Conservation (phyloP, 129 eudicot genomes). For the Pseudognaphalium luteoalbum region DNA sequence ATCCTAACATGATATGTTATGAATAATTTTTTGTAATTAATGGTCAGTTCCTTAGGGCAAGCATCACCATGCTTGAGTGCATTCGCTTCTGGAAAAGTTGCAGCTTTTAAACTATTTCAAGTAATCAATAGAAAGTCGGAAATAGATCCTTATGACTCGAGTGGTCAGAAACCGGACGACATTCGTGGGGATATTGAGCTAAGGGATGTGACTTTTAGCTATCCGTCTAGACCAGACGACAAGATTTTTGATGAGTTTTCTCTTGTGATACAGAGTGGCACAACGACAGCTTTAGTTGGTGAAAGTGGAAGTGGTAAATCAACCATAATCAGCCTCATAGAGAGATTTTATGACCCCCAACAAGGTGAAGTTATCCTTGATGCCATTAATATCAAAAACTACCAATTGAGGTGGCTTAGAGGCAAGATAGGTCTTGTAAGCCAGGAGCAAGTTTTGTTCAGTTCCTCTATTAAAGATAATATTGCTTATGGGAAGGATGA, state of each 20-base stretch:
- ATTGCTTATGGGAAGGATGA: conserved; percentile 67
- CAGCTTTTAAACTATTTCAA: conserved; percentile 69
- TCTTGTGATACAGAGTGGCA: conserved; percentile 55
- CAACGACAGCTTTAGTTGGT: conserved; percentile 70
- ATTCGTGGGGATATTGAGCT: conserved; percentile 61
- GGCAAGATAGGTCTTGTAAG: conserved; percentile 70
- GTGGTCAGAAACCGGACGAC: conserved; percentile 46
- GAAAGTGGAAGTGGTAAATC: conserved; percentile 82
- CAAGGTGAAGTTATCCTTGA: conserved; percentile 63
- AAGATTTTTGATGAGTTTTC: conserved; percentile 55
- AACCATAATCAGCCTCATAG: conserved; percentile 56
- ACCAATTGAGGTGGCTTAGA: conserved; percentile 69
- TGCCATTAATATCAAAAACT: conserved; percentile 57
- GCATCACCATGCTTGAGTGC: conserved; percentile 74
- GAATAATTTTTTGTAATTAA: neutral
- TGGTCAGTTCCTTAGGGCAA: conserved; percentile 61
- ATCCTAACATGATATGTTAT: neutral
- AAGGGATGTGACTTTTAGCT: conserved; percentile 51
- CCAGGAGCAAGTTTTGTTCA: conserved; percentile 72
- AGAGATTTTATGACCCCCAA: conserved; percentile 77
- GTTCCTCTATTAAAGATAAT: conserved; percentile 62
- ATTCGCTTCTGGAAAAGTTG: conserved; percentile 69
- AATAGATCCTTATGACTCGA: conserved; percentile 58
- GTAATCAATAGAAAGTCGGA: conserved; percentile 56
- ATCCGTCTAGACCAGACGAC: conserved; percentile 63